Base-by-base conservation (phyloP, 768 basidiomycete genomes). In the Lyophyllum decastes region DNA sequence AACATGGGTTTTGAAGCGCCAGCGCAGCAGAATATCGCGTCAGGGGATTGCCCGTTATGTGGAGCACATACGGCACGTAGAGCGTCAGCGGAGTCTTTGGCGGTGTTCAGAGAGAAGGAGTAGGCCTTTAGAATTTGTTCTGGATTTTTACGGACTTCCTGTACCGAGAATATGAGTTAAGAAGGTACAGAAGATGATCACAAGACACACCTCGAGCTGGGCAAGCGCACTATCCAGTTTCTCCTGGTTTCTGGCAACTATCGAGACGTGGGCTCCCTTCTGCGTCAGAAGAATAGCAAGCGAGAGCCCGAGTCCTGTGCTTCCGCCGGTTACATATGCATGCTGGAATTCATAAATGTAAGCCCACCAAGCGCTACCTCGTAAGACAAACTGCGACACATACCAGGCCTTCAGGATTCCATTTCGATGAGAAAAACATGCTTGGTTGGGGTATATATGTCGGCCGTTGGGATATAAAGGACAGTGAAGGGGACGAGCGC, bases 271-370 rank as follows among this genome's bases (percentile, higher is more conserved):
- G 0, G 94, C 92, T 0, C 95, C 94, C 57, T 77, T 77, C 58
- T 76, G 73, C 14, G 83, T 82, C 1, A 96, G 78, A 16, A 88
- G 73, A 26, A 81, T 77, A 0, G 93, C 89, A 8, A 95, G 74
- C 0, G 85, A 81, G 2, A 93, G 79, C 1, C 94, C 94, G 0
- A 95, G 82, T 0, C 94, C 94, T 14, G 86, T 78, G 41, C 87
- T 89, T 2, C 91, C 94, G 2, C 94, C 94, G 0, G 93, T 93
- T 17, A 96, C 77, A 68, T 93, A 92, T 71, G 86, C 85, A 63
- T 94, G 91, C 94, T 95, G 40, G 26, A 2, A 41, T 21, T 4
- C 34, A 10, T 41, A 41, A 3, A 34, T 40, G 17, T 55, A 14
- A 59, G 19, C 21, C 7, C 17, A 21, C 14, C 35, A 38, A 38